Evolutionary conservation across 129 eudicot genomes (phyloP).

Genomic region (Deinandra increscens): DNA sequence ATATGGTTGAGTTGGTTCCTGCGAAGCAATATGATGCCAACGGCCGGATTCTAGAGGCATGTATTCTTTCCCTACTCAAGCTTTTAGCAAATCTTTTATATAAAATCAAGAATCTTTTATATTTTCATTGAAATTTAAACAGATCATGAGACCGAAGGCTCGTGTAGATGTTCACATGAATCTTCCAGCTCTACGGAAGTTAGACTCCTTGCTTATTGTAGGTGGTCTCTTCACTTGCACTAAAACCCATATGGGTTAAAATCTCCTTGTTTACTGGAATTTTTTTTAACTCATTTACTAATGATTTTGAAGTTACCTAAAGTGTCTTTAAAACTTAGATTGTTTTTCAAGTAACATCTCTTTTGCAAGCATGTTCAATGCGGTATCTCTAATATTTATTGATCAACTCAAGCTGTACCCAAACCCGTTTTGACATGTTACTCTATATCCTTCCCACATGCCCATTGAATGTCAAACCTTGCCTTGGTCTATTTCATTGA

Average conservation of each 20-base stretch:
- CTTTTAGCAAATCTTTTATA: neutral
- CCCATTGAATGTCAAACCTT: too few relatives aligned
- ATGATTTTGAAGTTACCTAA: neutral
- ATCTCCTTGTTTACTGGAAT: neutral
- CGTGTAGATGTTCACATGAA: constrained; percentile 86
- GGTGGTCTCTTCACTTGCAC: constrained; percentile 37
- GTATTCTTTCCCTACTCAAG: neutral
- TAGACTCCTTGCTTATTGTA: constrained; percentile 97
- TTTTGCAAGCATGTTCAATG: neutral
- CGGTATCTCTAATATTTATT: neutral
- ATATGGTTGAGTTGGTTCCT: constrained; percentile 95
- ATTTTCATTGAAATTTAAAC: constrained; percentile 13
- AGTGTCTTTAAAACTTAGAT: neutral
- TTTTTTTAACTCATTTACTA: neutral
- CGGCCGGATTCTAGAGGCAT: constrained; percentile 86
- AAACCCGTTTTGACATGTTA: neutral
- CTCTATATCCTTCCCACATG: neutral
- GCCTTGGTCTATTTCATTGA: neutral
- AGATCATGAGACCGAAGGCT: constrained; percentile 92
- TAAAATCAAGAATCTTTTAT: neutral
- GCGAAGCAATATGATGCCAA: constrained; percentile 64
- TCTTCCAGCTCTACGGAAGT: constrained; percentile 85
- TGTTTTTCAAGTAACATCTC: neutral
- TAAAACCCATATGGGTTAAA: neutral
- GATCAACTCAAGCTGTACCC: neutral